Percentiles rank a stretch among this genome's conserved stretches.
Conservation (phyloP, 441 rosid genomes). For the Aleurites moluccanus region DNA sequence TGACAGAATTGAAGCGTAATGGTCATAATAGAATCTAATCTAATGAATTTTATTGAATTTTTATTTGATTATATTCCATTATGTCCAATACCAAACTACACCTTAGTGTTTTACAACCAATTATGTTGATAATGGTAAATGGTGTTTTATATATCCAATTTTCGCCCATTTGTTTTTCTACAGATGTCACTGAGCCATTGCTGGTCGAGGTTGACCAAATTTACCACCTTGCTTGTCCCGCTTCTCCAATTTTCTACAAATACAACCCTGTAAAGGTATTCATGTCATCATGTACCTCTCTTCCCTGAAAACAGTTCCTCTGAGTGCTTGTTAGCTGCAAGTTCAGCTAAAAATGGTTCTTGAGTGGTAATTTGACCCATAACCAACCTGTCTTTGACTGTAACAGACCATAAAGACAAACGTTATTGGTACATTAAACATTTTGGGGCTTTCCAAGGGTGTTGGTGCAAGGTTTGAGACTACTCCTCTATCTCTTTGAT, state of each 20-base stretch:
- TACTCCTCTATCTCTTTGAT: neutral
- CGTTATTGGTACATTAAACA: slow-evolving; percentile 92
- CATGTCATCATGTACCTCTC: neutral
- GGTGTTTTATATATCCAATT: neutral
- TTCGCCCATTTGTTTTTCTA: neutral
- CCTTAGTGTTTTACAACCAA: neutral
- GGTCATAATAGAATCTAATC: too few relatives aligned
- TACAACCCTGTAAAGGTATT: slow-evolving; percentile 95
- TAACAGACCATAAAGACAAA: slow-evolving; percentile 93
- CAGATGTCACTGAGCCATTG: slow-evolving; percentile 87
- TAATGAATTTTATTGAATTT: too few relatives aligned
- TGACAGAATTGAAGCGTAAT: too few relatives aligned
- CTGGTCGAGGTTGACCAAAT: slow-evolving; percentile 87
- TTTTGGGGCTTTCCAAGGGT: slow-evolving; percentile 92
- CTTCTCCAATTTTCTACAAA: slow-evolving; percentile 95
- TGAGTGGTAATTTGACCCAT: slow-evolving; percentile 3
- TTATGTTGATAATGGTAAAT: neutral
- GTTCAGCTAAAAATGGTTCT: slow-evolving; percentile 1
- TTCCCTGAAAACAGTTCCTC: neutral
- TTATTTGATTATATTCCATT: too few relatives aligned
- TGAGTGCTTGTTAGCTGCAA: neutral
- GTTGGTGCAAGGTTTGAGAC: slow-evolving; percentile 73
- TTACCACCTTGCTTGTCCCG: slow-evolving; percentile 97
- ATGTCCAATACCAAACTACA: too few relatives aligned
- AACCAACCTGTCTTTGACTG: slow-evolving; percentile 1